These are phyloP conservation scores for Wickerhamiella galacta DNA, from an alignment of 805 yeast species.

Conservation along the genomic window DNA sequence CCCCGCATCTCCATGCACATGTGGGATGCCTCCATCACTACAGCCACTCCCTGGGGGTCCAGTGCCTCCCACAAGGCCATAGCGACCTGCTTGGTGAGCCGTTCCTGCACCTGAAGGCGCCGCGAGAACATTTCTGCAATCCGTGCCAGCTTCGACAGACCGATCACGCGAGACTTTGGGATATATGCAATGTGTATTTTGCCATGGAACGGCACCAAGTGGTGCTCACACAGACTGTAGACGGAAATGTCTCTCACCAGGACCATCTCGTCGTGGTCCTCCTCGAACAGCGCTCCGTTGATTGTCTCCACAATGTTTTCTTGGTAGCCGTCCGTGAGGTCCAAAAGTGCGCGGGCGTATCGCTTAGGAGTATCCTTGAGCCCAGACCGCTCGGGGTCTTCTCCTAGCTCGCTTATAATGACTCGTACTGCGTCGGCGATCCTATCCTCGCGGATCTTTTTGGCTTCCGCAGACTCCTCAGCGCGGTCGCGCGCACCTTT, in stretches of 20 bases:
- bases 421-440: conserved; percentile 71
- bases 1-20: conserved; percentile 99
- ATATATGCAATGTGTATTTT: conserved; percentile 97
- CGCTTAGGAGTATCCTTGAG: conserved; percentile 86
- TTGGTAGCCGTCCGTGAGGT: conserved; percentile 91
- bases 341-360: conserved; percentile 92
- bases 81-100: conserved; percentile 93
- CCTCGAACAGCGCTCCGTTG: conserved; percentile 91
- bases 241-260: conserved; percentile 90
- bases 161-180: conserved; percentile 84
- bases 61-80: conserved; percentile 84
- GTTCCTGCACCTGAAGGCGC: conserved; percentile 93
- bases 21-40: conserved; percentile 92
- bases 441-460: conserved; percentile 46
- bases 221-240: conserved; percentile 91
- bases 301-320: conserved; percentile 84
- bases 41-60: conserved; percentile 94
- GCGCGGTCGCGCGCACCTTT: conserved; percentile 65
- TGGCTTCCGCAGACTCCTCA: conserved; percentile 51
- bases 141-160: conserved; percentile 83
- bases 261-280: conserved; percentile 98
- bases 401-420: conserved; percentile 70
- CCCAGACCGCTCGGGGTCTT: conserved; percentile 79
- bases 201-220: conserved; percentile 92
- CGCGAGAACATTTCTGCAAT: conserved; percentile 94